phyloP scores from a whole-genome alignment of 2,329 filamentous ascomycete species.

The Colletotrichum sp. region DNA sequence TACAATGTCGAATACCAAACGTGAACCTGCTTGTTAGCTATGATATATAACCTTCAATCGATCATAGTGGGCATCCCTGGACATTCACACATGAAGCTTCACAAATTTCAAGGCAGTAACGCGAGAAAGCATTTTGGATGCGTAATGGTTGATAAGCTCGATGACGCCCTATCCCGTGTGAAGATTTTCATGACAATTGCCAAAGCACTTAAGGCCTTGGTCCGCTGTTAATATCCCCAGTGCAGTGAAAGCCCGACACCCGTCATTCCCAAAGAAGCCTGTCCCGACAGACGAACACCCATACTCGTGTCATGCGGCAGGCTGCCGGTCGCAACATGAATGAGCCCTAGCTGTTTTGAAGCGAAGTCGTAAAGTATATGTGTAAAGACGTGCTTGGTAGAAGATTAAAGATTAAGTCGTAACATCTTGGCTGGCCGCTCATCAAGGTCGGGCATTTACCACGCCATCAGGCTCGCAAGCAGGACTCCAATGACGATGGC shows the following conservation, averaged over 20 bases:
- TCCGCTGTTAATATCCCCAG: background rate
- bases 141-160: background rate
- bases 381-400: background rate
- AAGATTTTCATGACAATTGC: background rate
- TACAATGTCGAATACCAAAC: accelerated
- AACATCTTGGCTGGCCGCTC: background rate
- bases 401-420: background rate
- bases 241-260: background rate
- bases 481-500: background rate
- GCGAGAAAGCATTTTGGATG: background rate
- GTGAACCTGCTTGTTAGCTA: accelerated
- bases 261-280: background rate
- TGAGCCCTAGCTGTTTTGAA: background rate
- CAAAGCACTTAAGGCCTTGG: background rate
- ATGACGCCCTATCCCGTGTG: background rate
- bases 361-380: background rate
- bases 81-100: background rate
- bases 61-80: accelerated
- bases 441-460: background rate
- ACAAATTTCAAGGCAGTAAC: background rate
- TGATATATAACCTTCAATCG: background rate
- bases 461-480: conserved; percentile 8
- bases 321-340: background rate
- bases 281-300: background rate
- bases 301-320: background rate